These are phyloP conservation scores for Iris macrosiphon DNA, from an alignment of 106 monocot genomes.

Conservation along the genomic window DNA sequence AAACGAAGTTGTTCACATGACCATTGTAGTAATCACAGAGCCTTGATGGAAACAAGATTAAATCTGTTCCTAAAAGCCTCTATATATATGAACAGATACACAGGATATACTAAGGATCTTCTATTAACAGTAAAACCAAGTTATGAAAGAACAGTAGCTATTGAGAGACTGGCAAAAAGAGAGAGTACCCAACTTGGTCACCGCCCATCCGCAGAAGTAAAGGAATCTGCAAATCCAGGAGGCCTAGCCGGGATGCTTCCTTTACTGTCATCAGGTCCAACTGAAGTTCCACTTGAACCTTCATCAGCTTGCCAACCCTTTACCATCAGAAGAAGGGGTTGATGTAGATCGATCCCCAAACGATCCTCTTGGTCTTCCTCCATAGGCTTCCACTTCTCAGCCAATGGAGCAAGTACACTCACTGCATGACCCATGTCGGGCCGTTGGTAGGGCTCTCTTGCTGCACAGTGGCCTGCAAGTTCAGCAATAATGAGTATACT, in stretches of 20 bases:
- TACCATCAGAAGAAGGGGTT: constrained; percentile 36
- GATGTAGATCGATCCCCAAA: constrained; percentile 27
- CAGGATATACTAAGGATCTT: no score
- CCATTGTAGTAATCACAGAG: no score
- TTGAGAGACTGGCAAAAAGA: no score
- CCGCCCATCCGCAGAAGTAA: constrained; percentile 38
- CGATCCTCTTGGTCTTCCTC: constrained; percentile 20
- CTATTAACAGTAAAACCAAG: no score
- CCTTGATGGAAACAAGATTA: no score
- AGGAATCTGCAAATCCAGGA: constrained; percentile 32
- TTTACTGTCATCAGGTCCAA: constrained; percentile 29
- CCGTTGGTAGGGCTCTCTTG: constrained; percentile 35
- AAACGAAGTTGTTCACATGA: no score
- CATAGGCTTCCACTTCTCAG: constrained; percentile 37
- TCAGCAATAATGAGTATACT: constrained; percentile 31
- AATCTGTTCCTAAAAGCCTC: no score
- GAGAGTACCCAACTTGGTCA: constrained; percentile 14
- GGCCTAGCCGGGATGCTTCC: constrained; percentile 41
- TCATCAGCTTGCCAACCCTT: constrained; percentile 32
- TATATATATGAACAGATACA: no score
- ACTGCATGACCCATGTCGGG: constrained; percentile 51
- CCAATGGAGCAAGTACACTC: constrained; percentile 28
- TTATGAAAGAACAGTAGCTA: no score
- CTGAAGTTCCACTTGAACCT: not conserved
- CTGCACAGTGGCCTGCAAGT: constrained; percentile 48